Percentiles rank a stretch among this genome's conserved stretches.
Evolutionary conservation across 192 early-diverging fungal species (phyloP).

Genomic region (Helicostylum pulchrum): DNA sequence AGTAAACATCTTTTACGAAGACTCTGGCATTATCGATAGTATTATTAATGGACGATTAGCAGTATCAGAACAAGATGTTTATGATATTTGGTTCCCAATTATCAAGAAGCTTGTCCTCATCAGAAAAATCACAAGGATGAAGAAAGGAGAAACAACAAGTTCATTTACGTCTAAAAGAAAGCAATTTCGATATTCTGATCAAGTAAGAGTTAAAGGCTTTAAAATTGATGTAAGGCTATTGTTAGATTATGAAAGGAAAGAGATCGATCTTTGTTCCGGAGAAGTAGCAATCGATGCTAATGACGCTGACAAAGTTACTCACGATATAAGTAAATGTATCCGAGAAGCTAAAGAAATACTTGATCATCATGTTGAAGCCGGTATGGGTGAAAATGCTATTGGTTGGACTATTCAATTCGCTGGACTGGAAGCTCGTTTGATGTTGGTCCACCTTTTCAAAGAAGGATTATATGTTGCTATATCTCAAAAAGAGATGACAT

Average conservation of each 20-base stretch:
- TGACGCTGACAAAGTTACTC: not conserved
- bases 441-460: not conserved
- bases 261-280: slow-evolving; percentile 4
- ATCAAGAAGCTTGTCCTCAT: not conserved
- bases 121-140: slow-evolving; percentile 3
- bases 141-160: not conserved
- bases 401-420: slow-evolving; percentile 2
- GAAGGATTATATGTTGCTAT: slow-evolving; percentile 4
- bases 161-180: not conserved
- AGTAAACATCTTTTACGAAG: not conserved
- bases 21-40: not conserved
- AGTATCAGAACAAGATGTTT: not conserved
- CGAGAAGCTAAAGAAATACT: slow-evolving; percentile 6
- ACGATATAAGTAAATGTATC: slow-evolving; percentile 3
- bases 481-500: not conserved
- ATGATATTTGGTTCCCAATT: not conserved
- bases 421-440: slow-evolving; percentile 1
- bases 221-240: not conserved
- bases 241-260: not conserved
- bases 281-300: not conserved
- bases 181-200: not conserved
- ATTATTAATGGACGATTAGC: not conserved
- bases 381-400: not conserved
- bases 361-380: slow-evolving; percentile 13
- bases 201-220: not conserved